Conservation (phyloP, 2,329 filamentous ascomycete genomes). For the Trichoderma sp. region DNA sequence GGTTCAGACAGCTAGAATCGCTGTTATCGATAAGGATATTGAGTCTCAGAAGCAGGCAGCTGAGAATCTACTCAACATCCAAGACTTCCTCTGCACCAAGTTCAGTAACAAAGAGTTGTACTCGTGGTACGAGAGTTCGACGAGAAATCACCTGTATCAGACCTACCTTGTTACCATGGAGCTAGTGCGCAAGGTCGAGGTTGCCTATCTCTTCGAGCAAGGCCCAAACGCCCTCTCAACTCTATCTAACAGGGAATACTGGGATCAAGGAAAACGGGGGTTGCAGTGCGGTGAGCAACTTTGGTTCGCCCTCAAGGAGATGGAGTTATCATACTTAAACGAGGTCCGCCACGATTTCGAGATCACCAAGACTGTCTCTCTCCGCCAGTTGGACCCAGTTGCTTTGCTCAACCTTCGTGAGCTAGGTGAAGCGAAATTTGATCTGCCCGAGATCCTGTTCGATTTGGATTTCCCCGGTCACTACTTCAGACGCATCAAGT, state of each 20-base stretch:
- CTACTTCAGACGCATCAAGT: slow-evolving; percentile 33
- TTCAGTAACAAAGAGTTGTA: slow-evolving; percentile 9
- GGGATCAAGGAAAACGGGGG: background rate
- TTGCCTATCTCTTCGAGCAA: background rate
- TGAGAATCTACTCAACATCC: background rate
- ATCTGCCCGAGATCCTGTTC: background rate
- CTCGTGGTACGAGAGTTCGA: background rate
- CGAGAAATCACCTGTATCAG: background rate
- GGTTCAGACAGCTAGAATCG: slow-evolving; percentile 3
- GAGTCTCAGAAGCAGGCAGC: background rate
- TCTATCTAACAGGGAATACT: slow-evolving; percentile 1
- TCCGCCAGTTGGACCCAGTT: slow-evolving; percentile 10
- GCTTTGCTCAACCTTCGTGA: slow-evolving; percentile 14
- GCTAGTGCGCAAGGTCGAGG: background rate
- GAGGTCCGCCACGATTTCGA: slow-evolving; percentile 18
- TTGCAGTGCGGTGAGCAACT: slow-evolving; percentile 17
- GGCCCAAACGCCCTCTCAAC: background rate
- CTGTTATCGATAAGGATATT: slow-evolving; percentile 4
- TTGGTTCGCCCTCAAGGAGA: background rate
- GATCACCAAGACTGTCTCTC: slow-evolving; percentile 18
- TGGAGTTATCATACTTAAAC: slow-evolving; percentile 18
- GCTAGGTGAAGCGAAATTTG: background rate
- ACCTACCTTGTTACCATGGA: background rate
- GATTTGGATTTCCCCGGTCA: slow-evolving; percentile 37
- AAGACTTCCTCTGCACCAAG: slow-evolving; percentile 7